A percentile compares a stretch with the other conserved stretches of the same genome.
These are phyloP conservation scores for Echinosophora koreensis DNA, from an alignment of 306 rosid genomes.

Conservation along the genomic window DNA sequence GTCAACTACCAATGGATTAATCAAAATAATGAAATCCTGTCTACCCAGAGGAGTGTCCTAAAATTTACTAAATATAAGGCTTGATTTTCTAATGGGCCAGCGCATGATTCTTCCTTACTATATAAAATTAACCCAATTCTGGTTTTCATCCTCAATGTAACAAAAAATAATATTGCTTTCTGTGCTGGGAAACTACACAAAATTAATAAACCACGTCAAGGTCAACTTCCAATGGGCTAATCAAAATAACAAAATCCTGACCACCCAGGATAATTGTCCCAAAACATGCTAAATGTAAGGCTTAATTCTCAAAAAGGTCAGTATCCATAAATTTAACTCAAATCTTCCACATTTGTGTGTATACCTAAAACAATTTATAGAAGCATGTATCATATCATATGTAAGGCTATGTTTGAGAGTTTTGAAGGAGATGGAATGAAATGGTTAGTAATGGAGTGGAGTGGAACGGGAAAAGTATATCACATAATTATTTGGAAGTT, in stretches of 20 bases:
- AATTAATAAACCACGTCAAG: background rate
- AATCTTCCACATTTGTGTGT: slow-evolving; percentile 83
- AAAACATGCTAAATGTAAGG: background rate
- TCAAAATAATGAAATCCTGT: slow-evolving; percentile 14
- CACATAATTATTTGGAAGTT: too few relatives aligned
- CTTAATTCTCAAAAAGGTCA: background rate
- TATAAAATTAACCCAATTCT: background rate
- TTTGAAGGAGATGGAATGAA: too few relatives aligned
- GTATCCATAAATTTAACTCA: background rate
- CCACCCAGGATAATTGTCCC: background rate
- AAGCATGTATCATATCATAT: slow-evolving; percentile 84
- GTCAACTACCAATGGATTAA: slow-evolving; percentile 6
- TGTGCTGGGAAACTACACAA: background rate
- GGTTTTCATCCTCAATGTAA: background rate
- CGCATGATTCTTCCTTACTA: background rate
- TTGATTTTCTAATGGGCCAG: background rate
- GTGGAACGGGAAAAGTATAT: too few relatives aligned
- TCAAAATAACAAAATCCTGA: background rate
- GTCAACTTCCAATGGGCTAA: background rate
- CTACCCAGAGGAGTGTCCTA: background rate
- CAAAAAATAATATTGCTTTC: background rate
- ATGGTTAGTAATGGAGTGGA: too few relatives aligned
- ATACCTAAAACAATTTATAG: slow-evolving; percentile 87
- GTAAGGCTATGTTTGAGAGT: too few relatives aligned
- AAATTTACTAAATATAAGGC: background rate